Conservation (phyloP, 208 protist genomes). For the Angomonas deanei region DNA sequence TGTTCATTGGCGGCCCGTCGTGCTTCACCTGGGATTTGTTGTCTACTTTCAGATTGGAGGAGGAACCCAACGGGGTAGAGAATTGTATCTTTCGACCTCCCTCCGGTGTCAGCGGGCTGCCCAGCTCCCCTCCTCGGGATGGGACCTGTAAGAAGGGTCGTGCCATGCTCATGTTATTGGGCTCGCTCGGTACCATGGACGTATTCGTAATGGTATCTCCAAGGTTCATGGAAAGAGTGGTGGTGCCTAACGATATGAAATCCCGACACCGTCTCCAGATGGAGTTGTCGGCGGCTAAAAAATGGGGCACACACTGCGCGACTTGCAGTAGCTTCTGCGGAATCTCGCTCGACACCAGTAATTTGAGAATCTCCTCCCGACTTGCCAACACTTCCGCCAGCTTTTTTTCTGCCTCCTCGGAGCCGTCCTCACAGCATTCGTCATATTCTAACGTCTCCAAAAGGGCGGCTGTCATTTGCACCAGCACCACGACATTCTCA, state of each 20-base stretch:
- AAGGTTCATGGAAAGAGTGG: background rate
- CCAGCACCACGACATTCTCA: constrained; percentile 55
- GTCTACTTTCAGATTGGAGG: background rate
- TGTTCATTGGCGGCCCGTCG: background rate
- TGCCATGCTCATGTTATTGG: background rate
- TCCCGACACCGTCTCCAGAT: background rate
- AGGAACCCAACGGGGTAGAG: background rate
- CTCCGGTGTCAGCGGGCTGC: background rate
- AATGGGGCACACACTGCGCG: background rate
- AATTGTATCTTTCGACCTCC: background rate
- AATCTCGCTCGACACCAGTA: background rate
- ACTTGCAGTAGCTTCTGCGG: background rate
- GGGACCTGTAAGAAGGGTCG: background rate
- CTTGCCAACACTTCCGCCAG: background rate
- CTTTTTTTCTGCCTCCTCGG: background rate
- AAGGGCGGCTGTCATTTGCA: constrained; percentile 24
- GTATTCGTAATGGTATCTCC: background rate
- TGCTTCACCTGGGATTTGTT: background rate
- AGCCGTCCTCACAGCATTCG: background rate
- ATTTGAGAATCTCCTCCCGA: background rate
- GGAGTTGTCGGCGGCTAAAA: background rate
- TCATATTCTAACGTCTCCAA: constrained; percentile 14
- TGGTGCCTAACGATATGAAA: background rate
- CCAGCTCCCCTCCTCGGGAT: too few relatives aligned
- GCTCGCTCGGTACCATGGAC: background rate